Conservation (phyloP, 2,329 filamentous ascomycete genomes). For the Epichloe aotearoae region DNA sequence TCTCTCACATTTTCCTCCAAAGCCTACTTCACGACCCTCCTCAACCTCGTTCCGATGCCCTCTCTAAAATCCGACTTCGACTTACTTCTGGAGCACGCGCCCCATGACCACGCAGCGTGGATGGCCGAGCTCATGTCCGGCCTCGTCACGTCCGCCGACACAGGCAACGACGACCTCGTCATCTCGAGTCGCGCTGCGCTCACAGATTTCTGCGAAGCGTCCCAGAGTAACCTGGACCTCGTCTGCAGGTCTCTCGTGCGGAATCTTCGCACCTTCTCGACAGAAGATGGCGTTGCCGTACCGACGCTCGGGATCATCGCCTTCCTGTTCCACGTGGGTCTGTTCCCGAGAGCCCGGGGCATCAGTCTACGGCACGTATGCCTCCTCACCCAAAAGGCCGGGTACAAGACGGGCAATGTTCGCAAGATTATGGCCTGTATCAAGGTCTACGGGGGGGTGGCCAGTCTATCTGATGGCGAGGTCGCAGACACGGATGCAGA, state of each 20-base stretch:
- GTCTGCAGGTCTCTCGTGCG: constrained; percentile 38
- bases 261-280: constrained; percentile 39
- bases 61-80: constrained; percentile 21
- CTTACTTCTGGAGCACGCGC: constrained; percentile 22
- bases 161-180: constrained; percentile 64
- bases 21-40: constrained; percentile 42
- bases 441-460: constrained; percentile 63
- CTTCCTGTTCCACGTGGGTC: constrained; percentile 57
- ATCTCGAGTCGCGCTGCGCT: constrained; percentile 56
- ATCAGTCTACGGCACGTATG: constrained; percentile 47
- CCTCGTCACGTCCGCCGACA: constrained; percentile 59
- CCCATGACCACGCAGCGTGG: constrained; percentile 23
- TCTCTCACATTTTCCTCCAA: constrained; percentile 42
- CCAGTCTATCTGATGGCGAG: constrained; percentile 28
- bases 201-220: constrained; percentile 35
- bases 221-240: constrained; percentile 24
- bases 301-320: constrained; percentile 65
- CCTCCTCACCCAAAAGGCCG: constrained; percentile 58
- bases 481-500: constrained; percentile 2
- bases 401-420: constrained; percentile 73
- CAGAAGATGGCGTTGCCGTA: constrained; percentile 57
- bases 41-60: constrained; percentile 29
- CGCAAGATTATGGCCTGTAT: constrained; percentile 70
- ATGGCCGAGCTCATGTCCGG: constrained; percentile 48
- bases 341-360: constrained; percentile 27